phyloP scores from a whole-genome alignment of 495 filamentous ascomycete species.

The Lophiotrema nucula region DNA sequence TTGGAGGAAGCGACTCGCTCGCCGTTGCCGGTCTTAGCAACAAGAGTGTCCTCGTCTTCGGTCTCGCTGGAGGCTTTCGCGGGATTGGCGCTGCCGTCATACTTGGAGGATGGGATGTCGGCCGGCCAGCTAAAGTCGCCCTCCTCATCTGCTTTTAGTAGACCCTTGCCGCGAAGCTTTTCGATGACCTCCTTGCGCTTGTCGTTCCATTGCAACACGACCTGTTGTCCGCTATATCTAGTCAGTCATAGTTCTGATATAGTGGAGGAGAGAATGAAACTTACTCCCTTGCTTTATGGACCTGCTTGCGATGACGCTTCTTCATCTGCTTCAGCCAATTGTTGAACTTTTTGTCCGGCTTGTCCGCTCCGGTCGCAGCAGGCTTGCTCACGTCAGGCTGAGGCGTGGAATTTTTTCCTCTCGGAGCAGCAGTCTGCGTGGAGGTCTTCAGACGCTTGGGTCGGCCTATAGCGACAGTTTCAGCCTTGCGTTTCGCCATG shows the following conservation, averaged over 20 bases:
- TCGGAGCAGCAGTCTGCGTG: no score
- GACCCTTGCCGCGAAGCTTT: neutral
- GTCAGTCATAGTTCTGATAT: neutral
- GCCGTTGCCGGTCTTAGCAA: no score
- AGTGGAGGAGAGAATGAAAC: neutral
- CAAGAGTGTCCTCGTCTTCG: no score
- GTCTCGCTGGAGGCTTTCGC: no score
- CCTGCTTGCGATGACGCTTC: neutral
- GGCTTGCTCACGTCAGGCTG: no score
- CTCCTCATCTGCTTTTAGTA: neutral
- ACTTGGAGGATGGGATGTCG: neutral
- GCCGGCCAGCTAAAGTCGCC: neutral
- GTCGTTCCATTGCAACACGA: neutral
- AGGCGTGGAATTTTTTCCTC: no score
- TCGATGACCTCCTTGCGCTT: neutral
- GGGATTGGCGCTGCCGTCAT: no score
- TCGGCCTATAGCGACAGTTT: no score
- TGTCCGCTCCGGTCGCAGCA: conserved; percentile 82
- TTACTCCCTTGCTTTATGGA: neutral
- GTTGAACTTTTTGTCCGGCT: conserved; percentile 42
- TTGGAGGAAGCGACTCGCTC: no score
- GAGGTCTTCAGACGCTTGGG: no score
- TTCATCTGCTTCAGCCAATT: neutral
- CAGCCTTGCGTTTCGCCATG: no score
- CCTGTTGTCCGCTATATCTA: neutral